Conservation (phyloP, 2,329 filamentous ascomycete species). For the Stachybotrys echinatus region DNA sequence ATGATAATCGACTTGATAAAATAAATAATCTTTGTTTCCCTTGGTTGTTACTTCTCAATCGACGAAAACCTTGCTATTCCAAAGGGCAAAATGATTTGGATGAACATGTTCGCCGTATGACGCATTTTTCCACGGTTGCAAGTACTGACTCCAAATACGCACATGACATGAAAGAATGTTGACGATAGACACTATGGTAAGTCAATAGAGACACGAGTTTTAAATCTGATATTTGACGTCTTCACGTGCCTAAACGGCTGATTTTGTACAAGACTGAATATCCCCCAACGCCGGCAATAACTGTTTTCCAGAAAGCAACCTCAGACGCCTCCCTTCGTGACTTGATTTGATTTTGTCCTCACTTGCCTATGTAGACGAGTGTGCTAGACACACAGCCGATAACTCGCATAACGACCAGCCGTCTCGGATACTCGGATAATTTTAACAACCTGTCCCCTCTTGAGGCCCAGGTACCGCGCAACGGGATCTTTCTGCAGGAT, state of each 20-base stretch:
- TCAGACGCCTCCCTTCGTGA: background rate
- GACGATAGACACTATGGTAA: no score
- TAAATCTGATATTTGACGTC: background rate
- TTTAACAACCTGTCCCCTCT: conserved; percentile 93
- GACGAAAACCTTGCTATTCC: no score
- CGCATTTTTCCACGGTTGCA: no score
- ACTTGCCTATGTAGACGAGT: background rate
- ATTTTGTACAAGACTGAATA: background rate
- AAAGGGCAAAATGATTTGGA: no score
- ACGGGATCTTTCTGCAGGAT: conserved; percentile 92
- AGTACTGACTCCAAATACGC: no score
- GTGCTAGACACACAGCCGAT: conserved; percentile 61
- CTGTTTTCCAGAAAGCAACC: background rate
- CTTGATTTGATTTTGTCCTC: background rate
- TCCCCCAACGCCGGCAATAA: background rate
- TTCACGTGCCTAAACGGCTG: background rate
- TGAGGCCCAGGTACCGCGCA: conserved; percentile 83
- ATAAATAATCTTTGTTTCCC: no score
- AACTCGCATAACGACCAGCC: conserved; percentile 93
- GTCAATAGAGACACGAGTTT: no score
- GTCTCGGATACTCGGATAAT: conserved; percentile 96
- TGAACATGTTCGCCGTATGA: no score
- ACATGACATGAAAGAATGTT: no score
- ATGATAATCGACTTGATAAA: background rate
- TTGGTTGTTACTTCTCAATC: no score